Evolutionary conservation across 1,284 basidiomycete genomes (phyloP), one percentile per base, ranked within the genome.

Genomic region (Tetrapyrgos nigripes): DNA sequence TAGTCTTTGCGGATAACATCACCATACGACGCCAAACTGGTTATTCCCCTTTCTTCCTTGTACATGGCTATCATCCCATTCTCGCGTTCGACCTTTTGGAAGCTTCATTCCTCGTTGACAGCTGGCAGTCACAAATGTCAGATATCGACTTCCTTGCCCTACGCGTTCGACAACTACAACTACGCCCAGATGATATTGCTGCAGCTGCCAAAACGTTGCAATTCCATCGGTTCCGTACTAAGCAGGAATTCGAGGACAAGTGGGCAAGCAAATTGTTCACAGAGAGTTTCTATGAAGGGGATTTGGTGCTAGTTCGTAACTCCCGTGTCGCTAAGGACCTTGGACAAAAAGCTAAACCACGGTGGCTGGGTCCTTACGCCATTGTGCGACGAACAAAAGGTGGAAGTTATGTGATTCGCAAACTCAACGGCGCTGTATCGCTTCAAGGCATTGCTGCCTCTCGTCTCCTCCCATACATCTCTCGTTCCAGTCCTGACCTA

Each of bases 51-150:
- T 73, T 64, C 24, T 67, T 64, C 17, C 40, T 71, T 9, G 54
- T 69, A 2, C 66, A 67, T 29, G 69, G 62, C 1, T 55, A 61
- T 0, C 62, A 72, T 26, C 68, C 68, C 0, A 58, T 65, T 1
- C 35, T 72, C 2, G 67, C 70, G 1, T 60, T 72, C 9, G 69
- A 73, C 44, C 45, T 73, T 6, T 52, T 56, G 2, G 67, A 72
- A 62, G 64, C 65, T 9, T 40, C 37, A 6, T 40, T 40, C 17
- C 17, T 40, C 4, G 37, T 40, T 8, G 37, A 40, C 4, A n/a
- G 37, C 8, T 40, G 37, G 37, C 19, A 11, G 19, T 5, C 6
- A 9, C 37, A 40, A 9, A 40, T 40, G 37, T 17, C 37, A 1
- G 70, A 68, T 1, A 33, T 40, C 11, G 65, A 66, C 14, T 35